Evolutionary conservation across 225 moss, liverwort and hornwort species (phyloP).

Genomic region (Anthoceros angustus): DNA sequence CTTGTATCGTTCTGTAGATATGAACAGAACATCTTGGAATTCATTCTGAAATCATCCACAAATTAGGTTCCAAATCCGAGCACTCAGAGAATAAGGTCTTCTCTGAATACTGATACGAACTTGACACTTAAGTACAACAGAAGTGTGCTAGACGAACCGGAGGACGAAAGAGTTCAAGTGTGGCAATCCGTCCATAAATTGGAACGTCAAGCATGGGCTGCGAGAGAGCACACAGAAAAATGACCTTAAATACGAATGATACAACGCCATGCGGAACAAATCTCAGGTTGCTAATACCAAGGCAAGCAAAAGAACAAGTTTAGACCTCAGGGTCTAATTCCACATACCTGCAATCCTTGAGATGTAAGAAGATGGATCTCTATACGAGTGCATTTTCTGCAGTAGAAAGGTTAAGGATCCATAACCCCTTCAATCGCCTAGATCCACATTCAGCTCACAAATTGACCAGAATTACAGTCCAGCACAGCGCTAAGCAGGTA

Average conservation of each 20-base stretch:
- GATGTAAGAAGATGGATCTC: constrained; percentile 93
- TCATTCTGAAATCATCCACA: constrained; percentile 47
- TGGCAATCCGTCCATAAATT: constrained; percentile 89
- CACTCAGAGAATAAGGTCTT: constrained; percentile 1
- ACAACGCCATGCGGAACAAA: background rate
- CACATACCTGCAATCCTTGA: constrained; percentile 72
- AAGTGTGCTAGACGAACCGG: constrained; percentile 30
- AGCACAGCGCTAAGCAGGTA: too few relatives aligned
- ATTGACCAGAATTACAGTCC: background rate
- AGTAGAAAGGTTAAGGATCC: constrained; percentile 15
- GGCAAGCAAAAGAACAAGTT: background rate
- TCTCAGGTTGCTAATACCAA: background rate
- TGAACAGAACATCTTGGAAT: constrained; percentile 88
- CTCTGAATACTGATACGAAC: background rate
- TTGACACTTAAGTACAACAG: background rate
- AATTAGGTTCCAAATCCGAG: constrained; percentile 2
- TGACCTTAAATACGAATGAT: background rate
- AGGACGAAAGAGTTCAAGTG: constrained; percentile 93
- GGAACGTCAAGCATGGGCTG: constrained; percentile 99
- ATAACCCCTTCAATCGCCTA: background rate
- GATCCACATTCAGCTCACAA: background rate
- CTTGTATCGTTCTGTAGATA: constrained; percentile 96
- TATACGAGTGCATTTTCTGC: constrained; percentile 93
- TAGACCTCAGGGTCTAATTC: background rate
- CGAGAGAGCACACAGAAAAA: constrained; percentile 10